phyloP scores from a whole-genome alignment of 2,329 filamentous ascomycete genomes.

The Cryphonectria nitschkei region DNA sequence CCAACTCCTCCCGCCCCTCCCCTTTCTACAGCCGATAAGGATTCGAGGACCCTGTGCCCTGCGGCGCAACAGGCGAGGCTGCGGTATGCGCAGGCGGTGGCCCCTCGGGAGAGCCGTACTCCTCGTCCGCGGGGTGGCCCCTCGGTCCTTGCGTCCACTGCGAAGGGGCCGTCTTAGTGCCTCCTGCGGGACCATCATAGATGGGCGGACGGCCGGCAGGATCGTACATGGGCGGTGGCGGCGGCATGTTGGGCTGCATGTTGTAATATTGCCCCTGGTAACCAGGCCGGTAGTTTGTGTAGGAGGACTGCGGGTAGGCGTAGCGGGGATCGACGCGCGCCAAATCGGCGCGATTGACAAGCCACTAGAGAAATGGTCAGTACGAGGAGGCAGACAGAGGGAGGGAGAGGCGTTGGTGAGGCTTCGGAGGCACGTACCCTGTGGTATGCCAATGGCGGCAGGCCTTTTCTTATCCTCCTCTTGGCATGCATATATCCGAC shows the following conservation, averaged over 20 bases:
- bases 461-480: slow-evolving; percentile 65
- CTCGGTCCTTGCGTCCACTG: slow-evolving; percentile 41
- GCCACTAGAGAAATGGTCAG: slow-evolving; percentile 46
- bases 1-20: slow-evolving; percentile 21
- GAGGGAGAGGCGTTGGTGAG: slow-evolving; percentile 4
- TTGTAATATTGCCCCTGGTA: slow-evolving; percentile 43
- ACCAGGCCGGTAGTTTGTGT: slow-evolving; percentile 46
- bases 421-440: slow-evolving; percentile 51
- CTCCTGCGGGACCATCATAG: slow-evolving; percentile 56
- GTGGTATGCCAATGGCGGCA: slow-evolving; percentile 71
- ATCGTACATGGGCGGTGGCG: slow-evolving; percentile 62
- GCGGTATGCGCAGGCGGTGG: slow-evolving; percentile 47
- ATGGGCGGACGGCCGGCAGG: slow-evolving; percentile 55
- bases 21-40: slow-evolving; percentile 29
- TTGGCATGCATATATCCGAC: slow-evolving; percentile 73
- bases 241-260: slow-evolving; percentile 59
- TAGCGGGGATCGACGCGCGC: slow-evolving; percentile 54
- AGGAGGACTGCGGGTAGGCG: slow-evolving; percentile 47
- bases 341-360: slow-evolving; percentile 52
- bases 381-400: not conserved
- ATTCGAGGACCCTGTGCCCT: slow-evolving; percentile 31
- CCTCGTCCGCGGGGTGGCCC: slow-evolving; percentile 31
- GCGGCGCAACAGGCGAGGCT: slow-evolving; percentile 25
- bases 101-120: slow-evolving; percentile 51
- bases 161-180: slow-evolving; percentile 57